Conservation (phyloP, 805 yeast genomes). For the Zygoascus tannicola region DNA sequence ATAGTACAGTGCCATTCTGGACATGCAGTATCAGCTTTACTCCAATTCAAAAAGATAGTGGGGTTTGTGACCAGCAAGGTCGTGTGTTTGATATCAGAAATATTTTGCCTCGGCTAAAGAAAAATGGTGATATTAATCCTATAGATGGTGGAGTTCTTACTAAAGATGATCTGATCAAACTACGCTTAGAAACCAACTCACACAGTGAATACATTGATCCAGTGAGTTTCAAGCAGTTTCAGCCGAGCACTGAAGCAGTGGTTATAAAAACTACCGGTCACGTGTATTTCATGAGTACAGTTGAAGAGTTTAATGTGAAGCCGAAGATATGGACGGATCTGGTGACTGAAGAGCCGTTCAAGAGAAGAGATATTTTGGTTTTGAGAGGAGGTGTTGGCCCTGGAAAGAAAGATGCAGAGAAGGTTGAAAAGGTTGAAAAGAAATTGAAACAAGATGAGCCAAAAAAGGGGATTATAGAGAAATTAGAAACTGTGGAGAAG, state of each 20-base stretch:
- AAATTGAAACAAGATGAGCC: too few relatives aligned
- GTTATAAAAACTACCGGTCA: conserved; percentile 23
- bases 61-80: conserved; percentile 23
- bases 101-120: conserved; percentile 22
- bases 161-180: conserved; percentile 18
- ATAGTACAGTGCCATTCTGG: conserved; percentile 22
- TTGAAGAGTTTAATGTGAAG: conserved; percentile 22
- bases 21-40: conserved; percentile 27
- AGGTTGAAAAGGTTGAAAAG: too few relatives aligned
- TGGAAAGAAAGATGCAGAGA: not conserved
- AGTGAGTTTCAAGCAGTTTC: conserved; percentile 26
- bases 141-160: conserved; percentile 23
- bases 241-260: conserved; percentile 21
- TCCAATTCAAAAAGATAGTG: conserved; percentile 22
- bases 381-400: conserved; percentile 15
- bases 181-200: conserved; percentile 20
- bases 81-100: conserved; percentile 26
- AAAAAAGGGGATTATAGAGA: too few relatives aligned
- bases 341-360: conserved; percentile 24
- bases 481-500: too few relatives aligned
- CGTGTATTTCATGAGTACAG: conserved; percentile 25
- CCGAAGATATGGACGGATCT: conserved; percentile 25
- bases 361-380: conserved; percentile 20
- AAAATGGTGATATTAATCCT: conserved; percentile 22
- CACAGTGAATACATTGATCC: conserved; percentile 27